phyloP scores from a whole-genome alignment of 2,329 filamentous ascomycete species.

The Penicillium psychrosexuale region DNA sequence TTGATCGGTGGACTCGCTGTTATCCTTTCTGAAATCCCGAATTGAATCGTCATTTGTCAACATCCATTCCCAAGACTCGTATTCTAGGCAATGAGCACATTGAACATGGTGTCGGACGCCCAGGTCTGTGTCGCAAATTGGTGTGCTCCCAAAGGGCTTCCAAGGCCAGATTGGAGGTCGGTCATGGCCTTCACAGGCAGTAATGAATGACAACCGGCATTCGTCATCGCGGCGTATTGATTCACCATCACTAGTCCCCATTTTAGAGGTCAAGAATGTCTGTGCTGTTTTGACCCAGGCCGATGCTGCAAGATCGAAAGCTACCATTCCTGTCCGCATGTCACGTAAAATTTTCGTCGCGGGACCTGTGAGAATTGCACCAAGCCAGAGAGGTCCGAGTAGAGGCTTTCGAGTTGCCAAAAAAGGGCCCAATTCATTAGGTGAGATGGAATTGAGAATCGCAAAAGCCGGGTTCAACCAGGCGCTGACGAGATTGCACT shows the following conservation, averaged over 20 bases:
- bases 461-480: no score
- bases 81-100: conserved; percentile 23
- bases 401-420: no score
- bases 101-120: conserved; percentile 17
- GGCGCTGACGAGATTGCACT: no score
- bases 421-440: no score
- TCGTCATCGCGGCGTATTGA: conserved; percentile 20
- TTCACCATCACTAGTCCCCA: background rate
- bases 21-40: background rate
- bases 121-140: conserved; percentile 18
- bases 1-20: no score
- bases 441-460: no score
- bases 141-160: conserved; percentile 23
- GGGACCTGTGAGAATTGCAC: no score
- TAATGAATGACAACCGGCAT: conserved; percentile 23
- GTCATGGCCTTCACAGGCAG: conserved; percentile 11
- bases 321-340: no score
- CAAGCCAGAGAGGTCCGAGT: no score
- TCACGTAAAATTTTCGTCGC: no score
- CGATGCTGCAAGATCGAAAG: conserved; percentile 4
- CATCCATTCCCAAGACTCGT: conserved; percentile 21
- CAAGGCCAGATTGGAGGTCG: conserved; percentile 17
- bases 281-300: conserved; percentile 18
- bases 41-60: conserved; percentile 9
- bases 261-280: conserved; percentile 17